Percentiles rank a stretch among this genome's conserved stretches.
Evolutionary conservation across 75 land plant genomes (phyloP).

Genomic region (Ceratopteris richardii): DNA sequence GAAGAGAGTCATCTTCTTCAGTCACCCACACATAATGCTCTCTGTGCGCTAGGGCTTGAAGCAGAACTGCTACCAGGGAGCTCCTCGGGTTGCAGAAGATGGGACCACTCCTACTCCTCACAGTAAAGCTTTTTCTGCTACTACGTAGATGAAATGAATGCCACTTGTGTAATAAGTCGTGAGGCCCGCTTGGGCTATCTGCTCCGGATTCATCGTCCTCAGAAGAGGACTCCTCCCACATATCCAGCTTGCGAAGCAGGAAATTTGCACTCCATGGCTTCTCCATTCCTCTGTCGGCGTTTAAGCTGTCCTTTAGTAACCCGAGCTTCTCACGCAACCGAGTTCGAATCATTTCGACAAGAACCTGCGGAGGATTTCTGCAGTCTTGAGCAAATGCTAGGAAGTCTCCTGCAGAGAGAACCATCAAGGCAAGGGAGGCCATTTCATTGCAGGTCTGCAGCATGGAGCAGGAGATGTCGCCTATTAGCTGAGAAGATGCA

Average conservation of each 20-base stretch:
- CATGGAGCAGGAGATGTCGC: conserved; percentile 68
- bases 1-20: conserved; percentile 44
- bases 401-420: conserved; percentile 60
- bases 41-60: conserved; percentile 72
- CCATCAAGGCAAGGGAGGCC: conserved; percentile 52
- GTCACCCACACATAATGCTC: conserved; percentile 74
- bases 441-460: conserved; percentile 46
- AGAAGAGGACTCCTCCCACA: conserved; percentile 24
- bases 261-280: background rate
- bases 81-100: conserved; percentile 54
- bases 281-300: background rate
- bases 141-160: conserved; percentile 12
- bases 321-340: conserved; percentile 35
- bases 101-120: conserved; percentile 24
- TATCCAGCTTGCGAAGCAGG: background rate
- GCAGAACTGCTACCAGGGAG: conserved; percentile 76
- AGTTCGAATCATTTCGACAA: conserved; percentile 29
- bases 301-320: background rate
- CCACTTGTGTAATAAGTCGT: conserved; percentile 5
- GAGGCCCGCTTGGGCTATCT: conserved; percentile 18
- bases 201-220: conserved; percentile 10
- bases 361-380: conserved; percentile 49
- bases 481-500: conserved; percentile 28
- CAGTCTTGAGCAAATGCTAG: conserved; percentile 56
- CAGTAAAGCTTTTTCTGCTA: conserved; percentile 6